Conservation (phyloP, 441 rosid species). For the Adansonia grandidieri region DNA sequence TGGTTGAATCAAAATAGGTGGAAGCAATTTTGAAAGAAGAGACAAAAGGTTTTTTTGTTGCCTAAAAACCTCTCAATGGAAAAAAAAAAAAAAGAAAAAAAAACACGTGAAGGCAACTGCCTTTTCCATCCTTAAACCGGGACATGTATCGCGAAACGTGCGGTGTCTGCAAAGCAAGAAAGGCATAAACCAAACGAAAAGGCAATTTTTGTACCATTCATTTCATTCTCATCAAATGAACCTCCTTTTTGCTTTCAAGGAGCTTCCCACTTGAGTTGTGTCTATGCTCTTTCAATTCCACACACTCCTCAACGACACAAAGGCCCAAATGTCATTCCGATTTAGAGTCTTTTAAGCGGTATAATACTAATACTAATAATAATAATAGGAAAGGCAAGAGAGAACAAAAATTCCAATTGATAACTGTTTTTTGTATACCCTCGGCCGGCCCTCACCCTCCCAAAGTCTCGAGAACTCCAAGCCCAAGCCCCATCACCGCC, state of each 20-base stretch:
- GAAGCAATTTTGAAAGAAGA: not conserved
- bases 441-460: no score
- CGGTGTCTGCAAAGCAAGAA: not conserved
- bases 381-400: not conserved
- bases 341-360: not conserved
- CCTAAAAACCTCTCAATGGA: no score
- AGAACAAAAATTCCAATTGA: not conserved
- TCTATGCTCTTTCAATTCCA: not conserved
- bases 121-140: no score
- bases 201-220: constrained; percentile 31
- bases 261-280: not conserved
- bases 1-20: not conserved
- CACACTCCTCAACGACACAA: not conserved
- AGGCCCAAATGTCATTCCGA: not conserved
- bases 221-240: no score
- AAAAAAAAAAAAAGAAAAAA: no score
- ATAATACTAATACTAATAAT: not conserved
- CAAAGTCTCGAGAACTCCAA: not conserved
- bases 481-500: not conserved
- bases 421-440: no score
- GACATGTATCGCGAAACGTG: no score
- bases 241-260: not conserved
- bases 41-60: no score
- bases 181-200: constrained; percentile 13
- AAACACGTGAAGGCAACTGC: no score